Conservation (phyloP, 139 green algal genomes). For the Trebouxia sp. region DNA sequence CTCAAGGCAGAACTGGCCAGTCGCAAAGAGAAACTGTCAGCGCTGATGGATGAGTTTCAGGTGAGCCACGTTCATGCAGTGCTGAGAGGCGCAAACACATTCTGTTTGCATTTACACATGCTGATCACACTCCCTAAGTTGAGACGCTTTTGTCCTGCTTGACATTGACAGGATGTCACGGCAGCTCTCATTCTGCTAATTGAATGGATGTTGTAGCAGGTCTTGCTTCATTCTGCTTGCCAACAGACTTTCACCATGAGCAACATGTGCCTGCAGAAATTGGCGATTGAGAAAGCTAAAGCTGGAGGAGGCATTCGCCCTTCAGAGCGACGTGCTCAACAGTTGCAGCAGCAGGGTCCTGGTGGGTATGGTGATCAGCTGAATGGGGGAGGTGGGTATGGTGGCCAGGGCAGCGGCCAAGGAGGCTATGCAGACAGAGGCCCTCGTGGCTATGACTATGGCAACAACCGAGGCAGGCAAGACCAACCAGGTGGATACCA, state of each 20-base stretch:
- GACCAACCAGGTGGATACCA: background rate
- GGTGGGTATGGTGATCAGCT: constrained; percentile 31
- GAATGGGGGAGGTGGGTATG: constrained; percentile 34
- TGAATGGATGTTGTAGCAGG: background rate
- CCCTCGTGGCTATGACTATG: constrained; percentile 25
- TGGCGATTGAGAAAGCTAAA: constrained; percentile 31
- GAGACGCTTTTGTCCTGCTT: no score
- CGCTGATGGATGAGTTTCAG: constrained; percentile 54
- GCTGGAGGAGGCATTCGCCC: constrained; percentile 33
- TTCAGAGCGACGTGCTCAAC: constrained; percentile 22
- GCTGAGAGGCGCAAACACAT: no score
- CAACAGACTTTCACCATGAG: no score
- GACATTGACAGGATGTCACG: background rate
- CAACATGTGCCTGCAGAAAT: constrained; percentile 18
- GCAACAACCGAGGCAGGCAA: constrained; percentile 6
- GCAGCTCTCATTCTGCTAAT: background rate
- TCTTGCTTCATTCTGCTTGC: background rate
- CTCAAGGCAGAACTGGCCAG: constrained; percentile 39
- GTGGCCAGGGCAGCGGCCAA: constrained; percentile 11
- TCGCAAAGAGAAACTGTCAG: constrained; percentile 42
- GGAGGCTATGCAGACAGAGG: constrained; percentile 18
- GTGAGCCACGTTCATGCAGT: background rate
- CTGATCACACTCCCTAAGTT: no score
- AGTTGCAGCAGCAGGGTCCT: constrained; percentile 20
- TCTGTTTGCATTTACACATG: no score